These are phyloP conservation scores for Melastoma candidum DNA, from an alignment of 441 rosid genomes.

Conservation along the genomic window DNA sequence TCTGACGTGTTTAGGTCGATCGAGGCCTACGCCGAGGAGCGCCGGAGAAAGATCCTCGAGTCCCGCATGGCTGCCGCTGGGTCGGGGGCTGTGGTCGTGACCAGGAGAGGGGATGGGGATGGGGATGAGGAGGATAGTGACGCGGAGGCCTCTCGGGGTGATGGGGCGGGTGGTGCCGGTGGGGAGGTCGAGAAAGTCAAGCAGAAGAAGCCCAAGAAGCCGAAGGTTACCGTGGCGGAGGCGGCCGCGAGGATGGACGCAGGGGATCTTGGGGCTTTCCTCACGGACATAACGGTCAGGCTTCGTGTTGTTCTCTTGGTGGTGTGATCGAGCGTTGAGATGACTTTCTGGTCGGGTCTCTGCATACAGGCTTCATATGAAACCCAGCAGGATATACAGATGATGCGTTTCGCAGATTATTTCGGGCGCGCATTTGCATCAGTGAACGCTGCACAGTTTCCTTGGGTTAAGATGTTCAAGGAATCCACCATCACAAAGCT, in stretches of 20 bases:
- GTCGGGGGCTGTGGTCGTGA: too few species aligned
- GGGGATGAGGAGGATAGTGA: background rate
- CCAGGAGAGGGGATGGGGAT: background rate
- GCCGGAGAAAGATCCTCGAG: background rate
- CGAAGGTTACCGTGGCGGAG: slow-evolving; percentile 9
- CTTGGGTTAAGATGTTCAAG: slow-evolving; percentile 76
- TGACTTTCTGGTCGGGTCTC: background rate
- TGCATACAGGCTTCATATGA: slow-evolving; percentile 5
- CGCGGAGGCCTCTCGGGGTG: background rate
- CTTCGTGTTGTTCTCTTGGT: background rate
- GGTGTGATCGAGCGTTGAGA: too few species aligned
- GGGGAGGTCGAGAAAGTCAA: slow-evolving; percentile 8
- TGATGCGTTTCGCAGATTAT: slow-evolving; percentile 53
- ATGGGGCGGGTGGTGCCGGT: background rate
- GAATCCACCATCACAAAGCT: slow-evolving; percentile 60
- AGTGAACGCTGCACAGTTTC: slow-evolving; percentile 64
- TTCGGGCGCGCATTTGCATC: slow-evolving; percentile 65
- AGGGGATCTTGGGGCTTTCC: slow-evolving; percentile 7
- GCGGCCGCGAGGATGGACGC: slow-evolving; percentile 10
- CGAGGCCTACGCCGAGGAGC: slow-evolving; percentile 6
- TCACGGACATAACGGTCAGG: slow-evolving; percentile 5
- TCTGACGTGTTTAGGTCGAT: slow-evolving; percentile 2
- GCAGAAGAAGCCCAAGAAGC: slow-evolving; percentile 12
- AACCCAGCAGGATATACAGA: slow-evolving; percentile 8
- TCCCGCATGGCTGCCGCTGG: too few species aligned